Evolutionary conservation across 2,329 filamentous ascomycete species (phyloP).

Genomic region (Pseudogymnoascus sp.): DNA sequence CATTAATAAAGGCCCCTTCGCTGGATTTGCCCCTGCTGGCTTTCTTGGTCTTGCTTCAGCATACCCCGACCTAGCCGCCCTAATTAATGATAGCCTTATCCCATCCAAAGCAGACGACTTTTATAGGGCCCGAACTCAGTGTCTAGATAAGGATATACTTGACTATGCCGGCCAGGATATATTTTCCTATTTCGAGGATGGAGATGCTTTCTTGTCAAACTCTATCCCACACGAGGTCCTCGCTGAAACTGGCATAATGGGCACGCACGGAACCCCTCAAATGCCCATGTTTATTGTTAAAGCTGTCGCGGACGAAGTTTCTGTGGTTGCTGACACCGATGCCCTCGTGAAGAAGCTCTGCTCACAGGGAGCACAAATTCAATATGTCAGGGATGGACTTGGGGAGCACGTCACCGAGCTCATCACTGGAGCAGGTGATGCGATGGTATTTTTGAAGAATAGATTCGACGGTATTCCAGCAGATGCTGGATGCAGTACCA

Average conservation of each 20-base stretch:
- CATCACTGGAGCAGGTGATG: not conserved
- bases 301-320: constrained; percentile 38
- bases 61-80: constrained; percentile 9
- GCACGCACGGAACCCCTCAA: constrained; percentile 32
- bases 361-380: constrained; percentile 31
- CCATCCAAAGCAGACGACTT: constrained; percentile 30
- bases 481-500: not conserved
- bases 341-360: constrained; percentile 35
- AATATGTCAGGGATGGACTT: constrained; percentile 36
- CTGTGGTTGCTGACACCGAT: constrained; percentile 36
- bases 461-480: not conserved
- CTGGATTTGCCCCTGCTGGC: constrained; percentile 21
- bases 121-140: constrained; percentile 21
- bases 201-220: constrained; percentile 18
- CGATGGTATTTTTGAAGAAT: not conserved
- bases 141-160: constrained; percentile 19
- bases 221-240: not conserved
- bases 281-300: constrained; percentile 45
- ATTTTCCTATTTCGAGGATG: constrained; percentile 33
- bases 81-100: constrained; percentile 17
- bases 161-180: constrained; percentile 31
- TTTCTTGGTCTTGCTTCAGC: constrained; percentile 12
- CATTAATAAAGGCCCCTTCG: constrained; percentile 26
- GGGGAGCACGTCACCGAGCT: constrained; percentile 30
- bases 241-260: not conserved